Conservation (phyloP, 2,329 filamentous ascomycete genomes). For the Rhynchosporium secalis region DNA sequence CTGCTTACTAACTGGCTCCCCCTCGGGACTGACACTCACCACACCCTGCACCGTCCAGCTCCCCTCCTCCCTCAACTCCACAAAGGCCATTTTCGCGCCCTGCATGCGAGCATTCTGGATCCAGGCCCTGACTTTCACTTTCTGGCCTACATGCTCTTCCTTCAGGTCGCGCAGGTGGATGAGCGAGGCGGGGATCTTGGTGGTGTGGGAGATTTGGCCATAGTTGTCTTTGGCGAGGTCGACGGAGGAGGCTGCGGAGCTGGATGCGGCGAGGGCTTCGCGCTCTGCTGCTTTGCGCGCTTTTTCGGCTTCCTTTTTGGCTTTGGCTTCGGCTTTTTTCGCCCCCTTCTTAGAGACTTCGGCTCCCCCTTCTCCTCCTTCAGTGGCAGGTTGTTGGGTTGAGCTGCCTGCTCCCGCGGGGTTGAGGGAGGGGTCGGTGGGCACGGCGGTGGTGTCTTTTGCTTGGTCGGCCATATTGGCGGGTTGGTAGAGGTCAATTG, state of each 20-base stretch:
- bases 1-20: constrained; percentile 66
- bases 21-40: constrained; percentile 64
- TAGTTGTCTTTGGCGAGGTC: constrained; percentile 77
- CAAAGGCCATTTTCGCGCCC: constrained; percentile 86
- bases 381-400: not conserved
- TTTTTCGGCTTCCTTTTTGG: constrained; percentile 85
- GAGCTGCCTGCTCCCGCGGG: constrained; percentile 8
- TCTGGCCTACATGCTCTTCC: constrained; percentile 66
- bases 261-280: constrained; percentile 68
- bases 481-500: constrained; percentile 11
- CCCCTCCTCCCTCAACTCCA: constrained; percentile 77
- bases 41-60: constrained; percentile 83
- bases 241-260: constrained; percentile 62
- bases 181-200: constrained; percentile 54
- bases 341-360: constrained; percentile 69
- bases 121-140: constrained; percentile 75
- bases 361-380: constrained; percentile 18
- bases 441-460: constrained; percentile 20
- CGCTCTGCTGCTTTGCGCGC: constrained; percentile 71
- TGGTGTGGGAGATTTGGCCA: constrained; percentile 63
- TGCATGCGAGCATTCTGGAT: constrained; percentile 87
- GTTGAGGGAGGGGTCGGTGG: constrained; percentile 24
- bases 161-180: constrained; percentile 63
- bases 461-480: constrained; percentile 23
- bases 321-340: constrained; percentile 84